Evolutionary conservation across 2,329 filamentous ascomycete genomes (phyloP), one percentile per base, ranked within the genome.

Genomic region (Colletotrichum echinochloae): DNA sequence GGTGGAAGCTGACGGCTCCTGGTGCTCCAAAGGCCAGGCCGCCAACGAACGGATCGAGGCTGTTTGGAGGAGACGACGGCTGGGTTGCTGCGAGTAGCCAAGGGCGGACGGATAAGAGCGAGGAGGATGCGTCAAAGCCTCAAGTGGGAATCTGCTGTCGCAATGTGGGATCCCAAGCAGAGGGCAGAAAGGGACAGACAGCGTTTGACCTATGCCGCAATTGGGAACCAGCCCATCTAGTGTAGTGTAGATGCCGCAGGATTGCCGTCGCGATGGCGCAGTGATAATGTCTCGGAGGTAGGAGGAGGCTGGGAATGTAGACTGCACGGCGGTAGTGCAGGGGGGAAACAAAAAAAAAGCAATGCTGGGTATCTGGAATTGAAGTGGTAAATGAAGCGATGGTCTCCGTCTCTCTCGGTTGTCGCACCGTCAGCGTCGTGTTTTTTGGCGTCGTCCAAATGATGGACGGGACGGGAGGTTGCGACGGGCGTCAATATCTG

Each of bases 201-300:
- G 30, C 39, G 66, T 60, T 56, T 57, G 41, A 56, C 33, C 41
- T 26, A 39, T 48, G 33, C 33, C 64, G 35, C 37, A 30, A 18
- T n/a, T 3, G 52, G 35, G 39, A 61, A 51, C 44, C 51, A 54
- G 30, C 28, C 51, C n/a, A 11, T 4, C 8, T 18, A n/a, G n/a
- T n/a, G n/a, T n/a, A n/a, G n/a, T n/a, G n/a, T n/a, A 44, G 20
- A n/a, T 44, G 44, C 63, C 51, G 33, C 64, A 14, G 51, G 28
- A 20, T 61, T 57, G 46, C 56, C 16, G 44, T 60, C 41, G 62
- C 59, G 28, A 57, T 48, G 54, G 41, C 56, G 51, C 67, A 70
- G 44, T 63, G 67, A 67, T 70, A 70, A 67, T 70, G 67, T 70
- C 67, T 70, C 57, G 62, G n/a, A n/a, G n/a, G n/a, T n/a, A n/a